These are phyloP conservation scores for Claviceps fusiformis DNA, from an alignment of 2,329 filamentous ascomycete species.

Conservation along the genomic window DNA sequence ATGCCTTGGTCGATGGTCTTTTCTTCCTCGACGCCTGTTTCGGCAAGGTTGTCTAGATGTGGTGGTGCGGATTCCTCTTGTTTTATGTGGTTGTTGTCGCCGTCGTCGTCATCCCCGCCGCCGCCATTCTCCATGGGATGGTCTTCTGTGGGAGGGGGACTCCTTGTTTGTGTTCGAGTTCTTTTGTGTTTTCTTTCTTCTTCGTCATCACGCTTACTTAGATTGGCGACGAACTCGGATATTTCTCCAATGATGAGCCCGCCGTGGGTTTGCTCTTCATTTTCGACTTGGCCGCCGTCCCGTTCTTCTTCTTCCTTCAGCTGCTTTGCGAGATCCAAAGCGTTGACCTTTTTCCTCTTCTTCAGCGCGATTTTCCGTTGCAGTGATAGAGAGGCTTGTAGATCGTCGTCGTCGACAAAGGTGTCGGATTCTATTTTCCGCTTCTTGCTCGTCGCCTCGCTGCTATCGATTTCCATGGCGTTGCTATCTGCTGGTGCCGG, in stretches of 20 bases:
- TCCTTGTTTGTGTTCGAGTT: constrained; percentile 9
- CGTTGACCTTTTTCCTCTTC: constrained; percentile 75
- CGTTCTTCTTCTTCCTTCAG: constrained; percentile 46
- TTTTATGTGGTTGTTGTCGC: constrained; percentile 10
- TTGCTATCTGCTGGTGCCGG: constrained; percentile 25
- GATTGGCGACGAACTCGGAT: constrained; percentile 79
- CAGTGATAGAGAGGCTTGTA: constrained; percentile 73
- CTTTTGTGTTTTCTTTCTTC: constrained; percentile 40
- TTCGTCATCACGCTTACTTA: constrained; percentile 53
- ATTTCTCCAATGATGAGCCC: constrained; percentile 93
- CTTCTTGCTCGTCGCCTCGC: constrained; percentile 41
- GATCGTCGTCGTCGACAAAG: constrained; percentile 82
- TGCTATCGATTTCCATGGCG: constrained; percentile 65
- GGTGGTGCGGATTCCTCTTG: constrained; percentile 5
- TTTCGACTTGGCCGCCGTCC: constrained; percentile 32
- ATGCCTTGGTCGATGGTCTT: constrained; percentile 54
- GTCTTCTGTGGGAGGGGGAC: constrained; percentile 16
- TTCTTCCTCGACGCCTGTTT: constrained; percentile 8
- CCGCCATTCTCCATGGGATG: constrained; percentile 17
- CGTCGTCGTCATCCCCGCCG: constrained; percentile 13
- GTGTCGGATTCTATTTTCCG: constrained; percentile 50
- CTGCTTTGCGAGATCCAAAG: constrained; percentile 76
- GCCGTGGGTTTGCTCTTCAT: constrained; percentile 19
- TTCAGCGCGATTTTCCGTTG: constrained; percentile 76
- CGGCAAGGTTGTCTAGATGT: neutral